Evolutionary conservation across 371 early-diverging fungal species (phyloP).

Genomic region (Choanephora cucurbitarum): DNA sequence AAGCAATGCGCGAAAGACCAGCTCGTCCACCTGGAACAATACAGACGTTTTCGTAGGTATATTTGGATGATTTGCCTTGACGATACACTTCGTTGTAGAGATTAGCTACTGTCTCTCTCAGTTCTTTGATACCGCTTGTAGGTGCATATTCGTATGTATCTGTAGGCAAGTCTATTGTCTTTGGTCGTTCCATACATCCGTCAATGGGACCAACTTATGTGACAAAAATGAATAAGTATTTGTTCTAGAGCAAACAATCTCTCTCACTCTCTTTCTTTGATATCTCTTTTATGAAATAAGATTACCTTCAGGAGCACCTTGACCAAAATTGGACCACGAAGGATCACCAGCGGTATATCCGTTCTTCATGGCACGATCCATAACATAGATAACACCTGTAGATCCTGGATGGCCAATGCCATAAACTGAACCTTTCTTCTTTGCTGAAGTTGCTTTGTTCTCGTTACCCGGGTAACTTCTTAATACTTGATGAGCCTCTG

Average conservation of each 20-base stretch:
- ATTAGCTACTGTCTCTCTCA: slow-evolving; percentile 46
- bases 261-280: background rate
- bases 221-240: background rate
- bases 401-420: slow-evolving; percentile 48
- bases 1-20: slow-evolving; percentile 53
- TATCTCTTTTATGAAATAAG: background rate
- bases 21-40: slow-evolving; percentile 59
- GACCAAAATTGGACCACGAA: slow-evolving; percentile 56
- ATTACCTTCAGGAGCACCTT: slow-evolving; percentile 59
- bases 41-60: slow-evolving; percentile 54
- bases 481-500: slow-evolving; percentile 35
- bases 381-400: slow-evolving; percentile 58
- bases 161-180: slow-evolving; percentile 24
- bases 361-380: slow-evolving; percentile 48
- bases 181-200: slow-evolving; percentile 42
- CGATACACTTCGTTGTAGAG: slow-evolving; percentile 53
- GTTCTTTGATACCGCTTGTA: slow-evolving; percentile 35
- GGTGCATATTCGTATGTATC: slow-evolving; percentile 43
- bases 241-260: too few species aligned
- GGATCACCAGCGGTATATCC: slow-evolving; percentile 38
- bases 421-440: slow-evolving; percentile 21
- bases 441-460: slow-evolving; percentile 13
- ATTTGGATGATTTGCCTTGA: slow-evolving; percentile 39
- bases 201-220: slow-evolving; percentile 40
- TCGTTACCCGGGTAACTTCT: slow-evolving; percentile 43